Evolutionary conservation across 2,329 filamentous ascomycete species (phyloP).

Genomic region (Monosporascus sp.): DNA sequence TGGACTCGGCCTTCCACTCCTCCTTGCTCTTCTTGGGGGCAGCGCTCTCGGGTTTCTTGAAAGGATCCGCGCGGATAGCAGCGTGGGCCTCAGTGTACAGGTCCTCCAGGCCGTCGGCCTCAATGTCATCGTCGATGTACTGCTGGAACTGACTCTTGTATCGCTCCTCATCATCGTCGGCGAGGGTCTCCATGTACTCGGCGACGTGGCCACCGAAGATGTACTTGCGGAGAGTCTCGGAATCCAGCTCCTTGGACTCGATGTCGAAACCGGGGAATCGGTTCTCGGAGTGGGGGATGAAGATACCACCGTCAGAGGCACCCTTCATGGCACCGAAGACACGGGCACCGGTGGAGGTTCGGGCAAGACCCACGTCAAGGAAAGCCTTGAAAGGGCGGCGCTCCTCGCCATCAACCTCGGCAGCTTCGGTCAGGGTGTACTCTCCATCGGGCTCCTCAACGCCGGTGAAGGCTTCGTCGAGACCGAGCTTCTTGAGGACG

Average conservation of each 20-base stretch:
- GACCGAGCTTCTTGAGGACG: slow-evolving; percentile 91
- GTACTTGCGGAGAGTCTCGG: slow-evolving; percentile 97
- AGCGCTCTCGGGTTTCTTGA: slow-evolving; percentile 78
- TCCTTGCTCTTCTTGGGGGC: slow-evolving; percentile 94
- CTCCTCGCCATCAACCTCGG: slow-evolving; percentile 83
- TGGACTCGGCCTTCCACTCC: slow-evolving; percentile 90
- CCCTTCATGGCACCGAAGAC: slow-evolving; percentile 99
- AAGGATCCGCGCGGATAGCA: slow-evolving; percentile 95
- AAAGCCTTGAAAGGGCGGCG: slow-evolving; percentile 99
- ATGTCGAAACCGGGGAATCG: slow-evolving; percentile 99
- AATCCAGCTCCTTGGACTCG: slow-evolving; percentile 95
- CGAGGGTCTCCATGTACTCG: slow-evolving; percentile 99
- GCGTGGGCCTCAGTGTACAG: slow-evolving; percentile 92
- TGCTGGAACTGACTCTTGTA: slow-evolving; percentile 97
- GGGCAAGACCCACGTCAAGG: slow-evolving; percentile 95
- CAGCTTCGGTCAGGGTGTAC: slow-evolving; percentile 91
- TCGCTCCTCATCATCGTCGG: slow-evolving; percentile 99
- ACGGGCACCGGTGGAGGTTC: slow-evolving; percentile 96
- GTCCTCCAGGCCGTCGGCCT: slow-evolving; percentile 96
- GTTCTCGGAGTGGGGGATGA: slow-evolving; percentile 97
- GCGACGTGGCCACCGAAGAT: slow-evolving; percentile 98
- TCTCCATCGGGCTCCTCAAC: slow-evolving; percentile 97
- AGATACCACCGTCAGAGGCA: slow-evolving; percentile 95
- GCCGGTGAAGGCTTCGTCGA: slow-evolving; percentile 89
- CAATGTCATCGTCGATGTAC: slow-evolving; percentile 95